Evolutionary conservation across 176 grass and related monocot species (phyloP).

Genomic region (Avena atlantica): DNA sequence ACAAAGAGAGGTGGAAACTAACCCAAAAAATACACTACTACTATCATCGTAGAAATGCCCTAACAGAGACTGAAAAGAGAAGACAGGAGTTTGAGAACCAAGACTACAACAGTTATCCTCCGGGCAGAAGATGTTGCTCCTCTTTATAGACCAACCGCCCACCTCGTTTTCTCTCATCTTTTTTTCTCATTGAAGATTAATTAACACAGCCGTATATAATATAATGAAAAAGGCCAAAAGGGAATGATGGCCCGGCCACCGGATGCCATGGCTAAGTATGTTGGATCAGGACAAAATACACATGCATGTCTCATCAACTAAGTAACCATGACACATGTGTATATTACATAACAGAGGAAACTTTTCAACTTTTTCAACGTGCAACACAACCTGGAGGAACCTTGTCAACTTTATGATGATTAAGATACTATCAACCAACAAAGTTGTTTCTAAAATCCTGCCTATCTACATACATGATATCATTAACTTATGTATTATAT

Average conservation of each 20-base stretch:
- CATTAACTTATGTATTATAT: not conserved
- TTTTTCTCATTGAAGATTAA: not conserved
- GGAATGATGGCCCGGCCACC: not conserved
- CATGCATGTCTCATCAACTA: conserved; percentile 10
- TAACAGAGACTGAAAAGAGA: not conserved
- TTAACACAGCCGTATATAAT: not conserved
- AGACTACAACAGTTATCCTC: not conserved
- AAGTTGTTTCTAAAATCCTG: not conserved
- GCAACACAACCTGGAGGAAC: conserved; percentile 31
- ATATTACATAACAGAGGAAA: not conserved
- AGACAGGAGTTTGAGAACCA: conserved; percentile 2
- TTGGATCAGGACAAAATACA: not conserved
- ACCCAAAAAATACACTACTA: not conserved
- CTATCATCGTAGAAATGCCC: not conserved
- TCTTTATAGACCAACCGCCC: not conserved
- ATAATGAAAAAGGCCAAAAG: not conserved
- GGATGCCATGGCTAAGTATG: not conserved
- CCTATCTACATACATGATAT: not conserved
- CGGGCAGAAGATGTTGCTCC: not conserved
- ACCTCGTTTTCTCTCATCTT: not conserved
- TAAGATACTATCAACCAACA: not conserved
- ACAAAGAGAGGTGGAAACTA: not conserved
- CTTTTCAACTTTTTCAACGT: not conserved
- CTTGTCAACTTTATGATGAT: not conserved
- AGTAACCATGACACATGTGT: not conserved